phyloP scores from a whole-genome alignment of 2,329 filamentous ascomycete genomes.

The Aotearoamyces nothofagi region DNA sequence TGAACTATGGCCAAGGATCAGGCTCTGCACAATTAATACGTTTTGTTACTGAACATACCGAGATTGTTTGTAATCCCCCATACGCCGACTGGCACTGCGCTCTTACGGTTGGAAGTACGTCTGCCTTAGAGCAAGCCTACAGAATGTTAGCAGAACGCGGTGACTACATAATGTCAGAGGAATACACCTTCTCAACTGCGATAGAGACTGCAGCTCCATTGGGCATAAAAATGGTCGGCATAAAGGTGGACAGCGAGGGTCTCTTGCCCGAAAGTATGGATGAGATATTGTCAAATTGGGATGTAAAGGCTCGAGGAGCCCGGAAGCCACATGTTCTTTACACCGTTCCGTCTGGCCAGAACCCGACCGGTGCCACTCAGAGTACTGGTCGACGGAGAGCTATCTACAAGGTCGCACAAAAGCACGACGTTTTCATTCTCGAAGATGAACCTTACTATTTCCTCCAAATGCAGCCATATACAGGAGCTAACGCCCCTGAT shows the following conservation, averaged over 20 bases:
- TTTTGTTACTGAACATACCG: conserved; percentile 89
- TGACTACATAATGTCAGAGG: conserved; percentile 73
- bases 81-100: conserved; percentile 84
- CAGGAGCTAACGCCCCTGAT: conserved; percentile 24
- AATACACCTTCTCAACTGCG: conserved; percentile 73
- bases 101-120: conserved; percentile 76
- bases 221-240: conserved; percentile 41
- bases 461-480: conserved; percentile 47
- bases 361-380: conserved; percentile 62
- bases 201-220: conserved; percentile 49
- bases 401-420: conserved; percentile 51
- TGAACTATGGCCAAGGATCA: conserved; percentile 85
- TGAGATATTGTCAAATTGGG: conserved; percentile 48
- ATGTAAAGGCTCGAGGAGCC: conserved; percentile 35
- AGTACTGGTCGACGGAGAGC: conserved; percentile 37
- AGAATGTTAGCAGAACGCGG: conserved; percentile 66
- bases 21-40: conserved; percentile 79
- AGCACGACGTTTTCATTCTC: conserved; percentile 55
- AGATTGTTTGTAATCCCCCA: conserved; percentile 73
- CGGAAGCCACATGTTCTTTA: conserved; percentile 55
- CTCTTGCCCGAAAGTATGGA: conserved; percentile 48
- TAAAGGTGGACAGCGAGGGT: conserved; percentile 53
- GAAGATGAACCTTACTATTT: conserved; percentile 70
- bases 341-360: conserved; percentile 59
- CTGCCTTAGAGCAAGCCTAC: conserved; percentile 67